Base-by-base conservation (phyloP, 2,329 filamentous ascomycete species). In the Teratosphaeria epicoccoides region DNA sequence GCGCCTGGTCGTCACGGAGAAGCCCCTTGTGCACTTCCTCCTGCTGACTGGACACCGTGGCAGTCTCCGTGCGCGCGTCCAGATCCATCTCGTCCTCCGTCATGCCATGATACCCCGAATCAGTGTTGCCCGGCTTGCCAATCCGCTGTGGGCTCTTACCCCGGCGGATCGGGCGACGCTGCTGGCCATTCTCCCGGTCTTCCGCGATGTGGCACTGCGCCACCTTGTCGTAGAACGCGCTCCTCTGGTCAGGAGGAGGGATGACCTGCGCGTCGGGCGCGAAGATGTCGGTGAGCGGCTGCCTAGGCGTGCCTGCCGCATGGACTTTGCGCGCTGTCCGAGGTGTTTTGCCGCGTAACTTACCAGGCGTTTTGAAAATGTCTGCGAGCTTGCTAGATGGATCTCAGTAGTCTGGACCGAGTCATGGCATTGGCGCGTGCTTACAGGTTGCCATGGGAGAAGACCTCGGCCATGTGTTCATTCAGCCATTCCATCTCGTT, bases 401-500 rank as follows among this genome's bases (percentile, higher is more conserved):
- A n/a, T 12, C 55, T 71, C 51, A 71, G 65, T 50, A 47, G 37
- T 7, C 40, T 12, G 3, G 11, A 23, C 12, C 24, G 46, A 25
- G 22, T 28, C 24, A 29, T 48, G 22, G 17, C 46, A 23, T 12
- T 17, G 46, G 22, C 44, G 23, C 7, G 23, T 24, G 44, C 85
- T 64, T 80, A 96, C 93, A 89, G 81, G 71, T 90, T 82, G 65
- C 89, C 86, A 61, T 85, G 83, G 63, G 83, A 85, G 68, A 97
- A 95, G 64, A 98, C 88, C 57, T 95, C 88, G 47, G 82, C 82
- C 91, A 98, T 96, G 69, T 98, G 93, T 72, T 97, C 93, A 65
- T 98, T 97, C 62, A 98, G 76, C 93, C 93, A 98, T 67, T 97
- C 90, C 64, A 97, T 75, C 69, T 98, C 93, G 71, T 97, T 95